Base-by-base conservation (phyloP, 495 filamentous ascomycete genomes). In the Chaetomium tenue region DNA sequence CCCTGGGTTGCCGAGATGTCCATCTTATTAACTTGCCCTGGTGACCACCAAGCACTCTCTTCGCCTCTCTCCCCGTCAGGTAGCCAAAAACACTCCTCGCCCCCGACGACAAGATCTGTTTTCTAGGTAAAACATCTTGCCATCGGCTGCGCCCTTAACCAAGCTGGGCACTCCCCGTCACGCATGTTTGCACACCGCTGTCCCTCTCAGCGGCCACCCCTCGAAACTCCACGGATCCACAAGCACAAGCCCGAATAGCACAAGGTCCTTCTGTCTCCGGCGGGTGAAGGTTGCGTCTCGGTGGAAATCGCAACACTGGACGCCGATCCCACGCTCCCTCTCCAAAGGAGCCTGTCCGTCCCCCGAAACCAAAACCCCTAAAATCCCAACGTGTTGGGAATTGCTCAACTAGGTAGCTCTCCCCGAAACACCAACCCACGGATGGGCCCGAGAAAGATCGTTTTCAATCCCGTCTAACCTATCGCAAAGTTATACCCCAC, bases 141-240 rank as follows among this genome's bases (percentile, higher is more conserved):
- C 22, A 7, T 52, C 39, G 3, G 13, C 8, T 22, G 3, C 37
- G 18, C 22, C 23, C 37, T 20, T 20, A 20, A 22, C 23, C 46
- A 63, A 63, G 52, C 61, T 44, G 26, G 42, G 53, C 20, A 40
- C 8, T 28, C 61, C 53, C 52, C 52, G 42, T 42, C 42, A 42
- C 30, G 26, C 12, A 13, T 16, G n/a, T n/a, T n/a, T n/a, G 33
- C 50, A 59, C 63, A 64, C 63, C 63, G 63, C 63, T 59, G 28
- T 26, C 1, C 54, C 26, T 58, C 11, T 58, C 23, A 11, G 30
- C 55, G 26, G 12, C 42, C 26, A 23, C 54, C 56, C 26, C 40
- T 7, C 9, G 33, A 37, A 54, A 37, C 55, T 59, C 63, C 63
- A 59, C 63, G 55, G 63, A 46, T 53, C 63, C 55, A 59, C 55